Percentiles rank a stretch among this genome's conserved stretches.
Conservation (phyloP, 2,329 filamentous ascomycete species). For the Epichloe gansuensis region DNA sequence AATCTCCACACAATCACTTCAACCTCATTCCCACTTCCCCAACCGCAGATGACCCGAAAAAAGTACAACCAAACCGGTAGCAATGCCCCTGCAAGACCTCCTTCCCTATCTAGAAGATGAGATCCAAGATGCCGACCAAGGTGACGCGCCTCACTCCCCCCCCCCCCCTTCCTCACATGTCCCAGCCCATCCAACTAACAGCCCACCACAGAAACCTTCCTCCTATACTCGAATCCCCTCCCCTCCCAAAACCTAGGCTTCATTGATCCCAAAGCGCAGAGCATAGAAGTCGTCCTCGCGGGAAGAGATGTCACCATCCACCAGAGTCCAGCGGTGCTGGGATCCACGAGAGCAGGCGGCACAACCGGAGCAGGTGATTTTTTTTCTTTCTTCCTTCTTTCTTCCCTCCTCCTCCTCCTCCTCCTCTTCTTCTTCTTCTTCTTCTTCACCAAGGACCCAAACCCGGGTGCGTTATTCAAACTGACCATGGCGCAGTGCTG, state of each 20-base stretch:
- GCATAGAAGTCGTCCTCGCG: slow-evolving; percentile 54
- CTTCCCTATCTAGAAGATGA: slow-evolving; percentile 26
- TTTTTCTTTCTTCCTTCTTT: too few species aligned
- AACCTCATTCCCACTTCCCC: too few species aligned
- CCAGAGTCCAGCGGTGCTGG: slow-evolving; percentile 73
- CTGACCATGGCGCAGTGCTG: slow-evolving; percentile 42
- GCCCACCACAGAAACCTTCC: slow-evolving; percentile 58
- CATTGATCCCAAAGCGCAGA: slow-evolving; percentile 55
- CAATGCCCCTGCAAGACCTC: slow-evolving; percentile 12
- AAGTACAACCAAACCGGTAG: background rate
- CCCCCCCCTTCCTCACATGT: background rate
- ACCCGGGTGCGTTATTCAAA: too few species aligned
- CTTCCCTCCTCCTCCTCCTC: too few species aligned
- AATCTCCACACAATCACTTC: too few species aligned
- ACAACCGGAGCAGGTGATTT: slow-evolving; percentile 39
- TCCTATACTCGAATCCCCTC: slow-evolving; percentile 67
- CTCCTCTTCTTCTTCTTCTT: background rate
- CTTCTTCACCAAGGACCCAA: too few species aligned
- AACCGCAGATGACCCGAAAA: background rate
- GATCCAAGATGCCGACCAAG: slow-evolving; percentile 37
- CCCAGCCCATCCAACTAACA: background rate
- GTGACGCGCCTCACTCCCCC: slow-evolving; percentile 12
- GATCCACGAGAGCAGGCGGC: slow-evolving; percentile 55
- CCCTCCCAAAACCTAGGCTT: slow-evolving; percentile 74
- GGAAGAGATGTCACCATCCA: slow-evolving; percentile 60